These are phyloP conservation scores for Nemania sp. DNA, from an alignment of 2,329 filamentous ascomycete species.

Conservation along the genomic window DNA sequence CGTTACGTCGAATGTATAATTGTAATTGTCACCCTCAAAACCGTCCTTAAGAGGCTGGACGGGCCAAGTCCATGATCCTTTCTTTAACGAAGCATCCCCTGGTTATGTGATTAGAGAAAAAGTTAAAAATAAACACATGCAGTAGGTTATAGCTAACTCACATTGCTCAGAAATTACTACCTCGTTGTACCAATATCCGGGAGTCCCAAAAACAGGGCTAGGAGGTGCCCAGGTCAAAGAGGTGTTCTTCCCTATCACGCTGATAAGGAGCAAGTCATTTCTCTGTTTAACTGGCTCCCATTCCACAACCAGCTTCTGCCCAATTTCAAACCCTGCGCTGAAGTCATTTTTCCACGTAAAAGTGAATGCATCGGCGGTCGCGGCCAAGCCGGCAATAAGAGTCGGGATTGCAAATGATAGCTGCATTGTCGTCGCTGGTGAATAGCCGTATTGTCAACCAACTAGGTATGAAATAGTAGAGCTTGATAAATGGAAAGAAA, in stretches of 20 bases:
- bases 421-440: not conserved
- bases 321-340: not conserved
- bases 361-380: not conserved
- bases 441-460: not conserved
- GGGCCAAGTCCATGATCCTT: not conserved
- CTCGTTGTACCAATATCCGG: not conserved
- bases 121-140: not conserved
- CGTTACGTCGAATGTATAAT: not conserved
- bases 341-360: not conserved
- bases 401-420: not conserved
- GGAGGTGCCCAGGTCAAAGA: not conserved
- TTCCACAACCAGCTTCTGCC: not conserved
- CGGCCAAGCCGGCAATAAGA: not conserved
- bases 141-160: not conserved
- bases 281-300: not conserved
- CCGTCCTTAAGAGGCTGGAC: not conserved
- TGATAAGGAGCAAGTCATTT: not conserved
- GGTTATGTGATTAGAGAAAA: not conserved
- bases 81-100: not conserved
- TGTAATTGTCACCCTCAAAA: not conserved
- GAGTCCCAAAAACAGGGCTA: not conserved
- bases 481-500: not conserved
- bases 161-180: not conserved
- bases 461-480: not conserved
- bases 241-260: not conserved